Percentiles rank a stretch among this genome's conserved stretches.
Conservation (phyloP, 2,329 filamentous ascomycete species). For the Botrytis medusae region DNA sequence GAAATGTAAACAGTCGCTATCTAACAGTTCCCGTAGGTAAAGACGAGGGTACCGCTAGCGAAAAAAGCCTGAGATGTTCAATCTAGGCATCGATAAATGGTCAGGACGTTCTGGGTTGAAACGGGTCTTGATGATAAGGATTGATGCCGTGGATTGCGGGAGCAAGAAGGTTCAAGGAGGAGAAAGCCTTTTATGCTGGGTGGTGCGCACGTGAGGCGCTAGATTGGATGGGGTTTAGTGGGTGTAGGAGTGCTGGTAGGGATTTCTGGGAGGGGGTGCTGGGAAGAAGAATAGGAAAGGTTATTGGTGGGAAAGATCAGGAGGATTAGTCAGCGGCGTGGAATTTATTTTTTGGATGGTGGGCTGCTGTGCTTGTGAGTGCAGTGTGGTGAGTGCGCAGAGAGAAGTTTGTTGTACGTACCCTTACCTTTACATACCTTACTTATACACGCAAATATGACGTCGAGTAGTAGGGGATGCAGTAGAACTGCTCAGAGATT, state of each 20-base stretch:
- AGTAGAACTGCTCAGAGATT: constrained; percentile 15
- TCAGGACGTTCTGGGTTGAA: constrained; percentile 74
- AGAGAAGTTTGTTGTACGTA: background rate
- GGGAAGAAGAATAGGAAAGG: background rate
- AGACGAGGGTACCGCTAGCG: constrained; percentile 89
- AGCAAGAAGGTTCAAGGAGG: constrained; percentile 12
- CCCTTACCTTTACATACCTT: background rate
- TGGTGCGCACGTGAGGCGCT: background rate
- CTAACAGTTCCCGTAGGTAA: constrained; percentile 81
- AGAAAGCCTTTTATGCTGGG: background rate
- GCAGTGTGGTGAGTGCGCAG: background rate
- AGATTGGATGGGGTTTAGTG: background rate
- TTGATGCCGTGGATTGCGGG: constrained; percentile 61
- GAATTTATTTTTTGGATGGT: constrained; percentile 10
- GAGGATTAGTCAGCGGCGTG: background rate
- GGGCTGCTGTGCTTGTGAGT: background rate
- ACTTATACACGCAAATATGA: background rate
- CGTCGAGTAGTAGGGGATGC: constrained; percentile 22
- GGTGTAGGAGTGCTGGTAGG: background rate
- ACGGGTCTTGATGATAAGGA: constrained; percentile 94
- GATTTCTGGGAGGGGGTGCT: too few relatives aligned
- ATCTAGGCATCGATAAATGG: constrained; percentile 92
- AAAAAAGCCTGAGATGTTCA: constrained; percentile 82
- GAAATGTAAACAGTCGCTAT: constrained; percentile 87
- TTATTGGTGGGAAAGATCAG: background rate